These are phyloP conservation scores for Colletotrichum tanaceti DNA, from an alignment of 2,329 filamentous ascomycete genomes.

Conservation along the genomic window DNA sequence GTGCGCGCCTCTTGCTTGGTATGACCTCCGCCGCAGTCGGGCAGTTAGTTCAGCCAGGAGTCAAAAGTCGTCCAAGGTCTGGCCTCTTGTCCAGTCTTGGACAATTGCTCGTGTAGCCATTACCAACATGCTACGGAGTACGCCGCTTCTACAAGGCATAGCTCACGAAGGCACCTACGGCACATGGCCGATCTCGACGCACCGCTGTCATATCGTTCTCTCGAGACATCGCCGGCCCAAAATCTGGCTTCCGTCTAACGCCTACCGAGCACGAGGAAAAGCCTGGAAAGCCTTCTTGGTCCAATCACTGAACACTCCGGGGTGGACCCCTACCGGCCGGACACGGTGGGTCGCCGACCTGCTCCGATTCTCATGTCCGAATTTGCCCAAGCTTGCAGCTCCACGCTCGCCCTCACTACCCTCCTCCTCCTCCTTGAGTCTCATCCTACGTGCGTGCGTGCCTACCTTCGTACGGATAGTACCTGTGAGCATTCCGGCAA, in stretches of 20 bases:
- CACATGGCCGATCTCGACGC: background rate
- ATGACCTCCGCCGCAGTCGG: constrained; percentile 35
- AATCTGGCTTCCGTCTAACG: constrained; percentile 31
- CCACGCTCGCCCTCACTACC: background rate
- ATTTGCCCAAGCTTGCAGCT: constrained; percentile 34
- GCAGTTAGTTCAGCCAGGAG: constrained; percentile 25
- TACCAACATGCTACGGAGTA: constrained; percentile 4
- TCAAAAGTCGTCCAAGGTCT: background rate
- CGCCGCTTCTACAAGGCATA: background rate
- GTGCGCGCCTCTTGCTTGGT: constrained; percentile 31
- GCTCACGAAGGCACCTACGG: background rate
- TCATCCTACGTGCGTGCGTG: too few species aligned
- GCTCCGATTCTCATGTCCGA: constrained; percentile 36
- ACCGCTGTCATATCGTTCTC: background rate
- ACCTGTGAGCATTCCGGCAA: too few species aligned
- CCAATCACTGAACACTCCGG: constrained; percentile 21
- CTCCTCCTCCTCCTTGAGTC: constrained; percentile 7
- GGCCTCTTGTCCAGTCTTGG: too few species aligned
- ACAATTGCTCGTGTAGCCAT: background rate
- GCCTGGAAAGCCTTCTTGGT: background rate
- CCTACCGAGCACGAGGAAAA: constrained; percentile 17
- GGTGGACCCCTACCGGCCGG: constrained; percentile 20
- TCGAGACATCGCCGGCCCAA: constrained; percentile 15
- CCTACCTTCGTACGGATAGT: too few species aligned
- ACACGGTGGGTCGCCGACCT: constrained; percentile 33